Evolutionary conservation across 805 yeast genomes (phyloP), one percentile per base, ranked within the genome.

Genomic region (Scheffersomyces lignosus): DNA sequence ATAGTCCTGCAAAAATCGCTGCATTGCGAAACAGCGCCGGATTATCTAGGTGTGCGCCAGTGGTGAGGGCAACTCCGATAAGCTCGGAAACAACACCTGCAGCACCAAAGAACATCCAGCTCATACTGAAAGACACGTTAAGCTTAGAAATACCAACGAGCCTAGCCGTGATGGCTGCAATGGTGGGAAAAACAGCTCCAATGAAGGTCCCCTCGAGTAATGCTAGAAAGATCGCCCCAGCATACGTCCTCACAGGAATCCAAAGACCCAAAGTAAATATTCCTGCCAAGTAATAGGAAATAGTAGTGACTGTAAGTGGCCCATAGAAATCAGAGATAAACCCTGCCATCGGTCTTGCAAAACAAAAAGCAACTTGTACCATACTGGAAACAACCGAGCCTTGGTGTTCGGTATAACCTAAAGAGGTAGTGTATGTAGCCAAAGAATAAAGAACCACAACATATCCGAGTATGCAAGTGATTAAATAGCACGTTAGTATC

Each of bases 171-270:
- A 78, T 61, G 3, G 84, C 70, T 1, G 81, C 73, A 41, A 73
- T 45, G 3, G 78, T 70, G 3, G 80, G 74, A 75, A 79, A 81
- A 29, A 80, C 62, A 8, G 78, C 63, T 2, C 87, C 87, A 82
- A 81, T 80, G 22, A 75, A 35, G 0, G 69, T 60, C 25, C 88
- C 88, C 45, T 62, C 67, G 4, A 80, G 42, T 12, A 80, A 22
- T 1, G 78, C 77, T 50, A 80, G 75, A 0, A 61, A 70, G 4
- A 79, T 48, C 1, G 79, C 75, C 1, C 83, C 76, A 1, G 82
- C 81, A 40, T 58, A 71, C 47, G 77, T 79, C 39, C 76, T 61
- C 12, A 80, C 74, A 2, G 84, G 83, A 33, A 55, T 48, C 58
- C 71, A 65, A 60, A 66, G 62, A 1, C 64, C 70, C 27, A 64